Evolutionary conservation across 176 grass and related monocot species (phyloP), one percentile per base, ranked within the genome.

Genomic region (Guadua angustifolia): DNA sequence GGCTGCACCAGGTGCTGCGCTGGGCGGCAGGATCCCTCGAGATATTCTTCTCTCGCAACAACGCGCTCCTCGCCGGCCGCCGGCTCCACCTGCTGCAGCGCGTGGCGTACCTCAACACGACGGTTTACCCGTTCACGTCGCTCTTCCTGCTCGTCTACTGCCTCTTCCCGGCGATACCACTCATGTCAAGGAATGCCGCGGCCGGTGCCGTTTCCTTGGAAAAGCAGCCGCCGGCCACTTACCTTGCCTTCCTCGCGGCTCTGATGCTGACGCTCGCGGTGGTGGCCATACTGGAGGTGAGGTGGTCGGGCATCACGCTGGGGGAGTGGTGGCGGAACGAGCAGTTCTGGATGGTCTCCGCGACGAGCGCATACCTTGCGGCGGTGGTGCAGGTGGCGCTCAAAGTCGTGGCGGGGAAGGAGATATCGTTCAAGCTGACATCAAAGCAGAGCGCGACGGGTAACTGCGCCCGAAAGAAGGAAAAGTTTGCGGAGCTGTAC

Each of bases 311-410:
- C 3, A 73, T 86, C 35, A 7, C 76, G 17, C 4, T 80, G 44
- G 15, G 10, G 6, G 84, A 86, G 0, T 86, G 84, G 84, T 86
- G 84, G 56, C 68, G 84, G 16, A 86, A 86, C 76, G 16, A 86
- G 68, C 84, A 80, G 57, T 86, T 86, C 76, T 80, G 84, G 76
- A 86, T 86, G 84, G 68, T 86, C 9, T 86, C 67, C 6, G 76
- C 84, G n/a, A 79, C 84, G n/a, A 35, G 76, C 45, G 76, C 67
- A 6, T 86, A 86, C 84, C 57, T 42, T 11, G 84, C 57, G 0
- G 84, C 76, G 44, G 76, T 65, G 57, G 68, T 8, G 76, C 84
- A 86, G 67, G 84, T 86, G 56, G 76, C 84, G 68, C 76, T 86
- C 45, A 86, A 86, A 67, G 24, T 80, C 24, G 16, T 7, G 2